Evolutionary conservation across 495 filamentous ascomycete species (phyloP).

Genomic region (Xylaria nigripes): DNA sequence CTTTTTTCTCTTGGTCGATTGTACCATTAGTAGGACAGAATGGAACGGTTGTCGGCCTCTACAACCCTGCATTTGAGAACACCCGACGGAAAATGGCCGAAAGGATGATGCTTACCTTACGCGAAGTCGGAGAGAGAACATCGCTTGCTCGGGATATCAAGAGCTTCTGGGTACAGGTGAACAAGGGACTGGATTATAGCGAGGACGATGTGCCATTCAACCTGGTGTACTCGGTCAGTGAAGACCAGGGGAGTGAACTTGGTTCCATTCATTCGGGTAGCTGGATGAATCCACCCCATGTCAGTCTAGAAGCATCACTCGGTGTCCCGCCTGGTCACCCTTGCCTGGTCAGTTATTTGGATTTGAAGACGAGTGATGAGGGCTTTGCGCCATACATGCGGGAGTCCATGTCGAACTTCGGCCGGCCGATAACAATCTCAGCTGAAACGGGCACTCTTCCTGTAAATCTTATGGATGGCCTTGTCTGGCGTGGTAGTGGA

Average conservation of each 20-base stretch:
- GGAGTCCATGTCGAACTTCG: conserved; percentile 52
- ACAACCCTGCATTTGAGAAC: conserved; percentile 63
- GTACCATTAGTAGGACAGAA: conserved; percentile 57
- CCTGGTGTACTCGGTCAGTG: conserved; percentile 53
- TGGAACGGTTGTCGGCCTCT: conserved; percentile 55
- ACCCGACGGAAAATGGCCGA: conserved; percentile 57
- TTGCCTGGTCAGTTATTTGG: conserved; percentile 44
- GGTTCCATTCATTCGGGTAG: conserved; percentile 56
- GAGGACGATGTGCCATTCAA: conserved; percentile 56
- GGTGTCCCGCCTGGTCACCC: conserved; percentile 55
- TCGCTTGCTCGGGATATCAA: conserved; percentile 58
- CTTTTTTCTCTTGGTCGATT: conserved; percentile 61
- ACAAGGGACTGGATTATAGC: conserved; percentile 52
- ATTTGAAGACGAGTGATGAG: conserved; percentile 52
- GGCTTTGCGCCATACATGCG: conserved; percentile 59
- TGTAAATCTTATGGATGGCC: conserved; percentile 46
- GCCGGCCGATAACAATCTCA: conserved; percentile 50
- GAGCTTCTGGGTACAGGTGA: conserved; percentile 51
- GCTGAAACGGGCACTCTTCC: conserved; percentile 51
- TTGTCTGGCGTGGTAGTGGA: conserved; percentile 57
- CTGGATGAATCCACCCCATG: conserved; percentile 42
- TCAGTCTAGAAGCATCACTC: conserved; percentile 52
- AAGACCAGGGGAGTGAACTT: conserved; percentile 52
- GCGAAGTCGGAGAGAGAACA: conserved; percentile 62
- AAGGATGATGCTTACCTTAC: conserved; percentile 56